These are phyloP conservation scores for Ascosphaera pollenicola DNA, from an alignment of 2,329 filamentous ascomycete species.

Conservation along the genomic window DNA sequence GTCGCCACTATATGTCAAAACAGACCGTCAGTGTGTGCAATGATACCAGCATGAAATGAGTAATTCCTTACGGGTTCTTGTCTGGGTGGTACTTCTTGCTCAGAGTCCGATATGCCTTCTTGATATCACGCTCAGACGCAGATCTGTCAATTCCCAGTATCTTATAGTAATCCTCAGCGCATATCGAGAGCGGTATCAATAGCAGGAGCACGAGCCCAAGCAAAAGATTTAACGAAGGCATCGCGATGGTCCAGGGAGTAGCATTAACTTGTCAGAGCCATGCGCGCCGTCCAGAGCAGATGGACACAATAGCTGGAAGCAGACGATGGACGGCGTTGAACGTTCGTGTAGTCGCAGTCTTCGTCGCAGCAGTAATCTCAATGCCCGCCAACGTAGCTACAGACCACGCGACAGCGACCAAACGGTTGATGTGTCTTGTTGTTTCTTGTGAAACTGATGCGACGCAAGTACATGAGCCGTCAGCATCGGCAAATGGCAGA, in stretches of 20 bases:
- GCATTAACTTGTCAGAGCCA: background rate
- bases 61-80: conserved; percentile 65
- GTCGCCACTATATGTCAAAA: conserved; percentile 55
- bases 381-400: too few relatives aligned
- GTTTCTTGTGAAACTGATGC: too few relatives aligned
- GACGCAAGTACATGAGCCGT: too few relatives aligned
- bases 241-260: conserved; percentile 5
- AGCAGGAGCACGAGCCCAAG: conserved; percentile 14
- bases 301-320: background rate
- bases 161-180: conserved; percentile 32
- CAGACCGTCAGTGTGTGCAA: too few relatives aligned
- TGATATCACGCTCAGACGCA: conserved; percentile 72
- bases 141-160: conserved; percentile 59
- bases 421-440: too few relatives aligned
- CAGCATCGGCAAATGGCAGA: too few relatives aligned
- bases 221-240: conserved; percentile 15
- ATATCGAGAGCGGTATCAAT: conserved; percentile 17
- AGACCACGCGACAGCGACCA: too few relatives aligned
- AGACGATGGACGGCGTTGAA: too few relatives aligned
- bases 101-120: conserved; percentile 73
- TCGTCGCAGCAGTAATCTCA: too few relatives aligned
- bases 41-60: background rate
- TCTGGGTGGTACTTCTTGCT: conserved; percentile 96
- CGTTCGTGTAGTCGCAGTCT: too few relatives aligned
- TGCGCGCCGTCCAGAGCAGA: background rate